These are phyloP conservation scores for Myrica gale DNA, from an alignment of 306 rosid genomes.

Conservation along the genomic window DNA sequence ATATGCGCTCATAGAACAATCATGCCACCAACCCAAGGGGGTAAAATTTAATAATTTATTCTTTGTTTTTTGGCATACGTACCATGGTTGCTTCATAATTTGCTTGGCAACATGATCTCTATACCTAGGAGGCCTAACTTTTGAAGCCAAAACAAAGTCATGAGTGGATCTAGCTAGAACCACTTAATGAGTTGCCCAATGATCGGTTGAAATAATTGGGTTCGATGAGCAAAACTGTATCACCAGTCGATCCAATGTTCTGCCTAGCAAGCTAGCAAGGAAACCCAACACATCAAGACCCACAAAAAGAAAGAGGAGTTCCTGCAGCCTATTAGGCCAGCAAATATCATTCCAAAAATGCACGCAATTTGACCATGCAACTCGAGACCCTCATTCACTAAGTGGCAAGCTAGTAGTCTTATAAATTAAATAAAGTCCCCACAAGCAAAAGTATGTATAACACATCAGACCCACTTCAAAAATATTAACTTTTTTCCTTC, in stretches of 20 bases:
- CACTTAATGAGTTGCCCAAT: neutral
- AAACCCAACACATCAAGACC: constrained; percentile 52
- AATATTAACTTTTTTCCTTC: neutral
- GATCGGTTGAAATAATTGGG: neutral
- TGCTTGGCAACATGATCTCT: too few species aligned
- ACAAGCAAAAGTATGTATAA: constrained; percentile 18
- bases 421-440: constrained; percentile 29
- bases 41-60: too few species aligned
- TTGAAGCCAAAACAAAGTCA: neutral
- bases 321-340: constrained; percentile 49
- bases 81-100: too few species aligned
- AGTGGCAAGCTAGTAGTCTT: constrained; percentile 14
- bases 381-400: constrained; percentile 34
- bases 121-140: neutral
- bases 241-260: too few species aligned
- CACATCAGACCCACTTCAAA: constrained; percentile 16
- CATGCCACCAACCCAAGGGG: too few species aligned
- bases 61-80: too few species aligned
- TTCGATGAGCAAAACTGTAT: too few species aligned
- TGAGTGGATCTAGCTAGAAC: neutral
- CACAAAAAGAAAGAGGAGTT: constrained; percentile 51
- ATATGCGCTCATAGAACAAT: too few species aligned
- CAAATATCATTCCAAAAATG: constrained; percentile 47
- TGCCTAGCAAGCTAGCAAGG: neutral
- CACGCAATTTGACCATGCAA: constrained; percentile 60